Conservation (phyloP, 768 basidiomycete species). For the Tylopilus subfusipes region DNA sequence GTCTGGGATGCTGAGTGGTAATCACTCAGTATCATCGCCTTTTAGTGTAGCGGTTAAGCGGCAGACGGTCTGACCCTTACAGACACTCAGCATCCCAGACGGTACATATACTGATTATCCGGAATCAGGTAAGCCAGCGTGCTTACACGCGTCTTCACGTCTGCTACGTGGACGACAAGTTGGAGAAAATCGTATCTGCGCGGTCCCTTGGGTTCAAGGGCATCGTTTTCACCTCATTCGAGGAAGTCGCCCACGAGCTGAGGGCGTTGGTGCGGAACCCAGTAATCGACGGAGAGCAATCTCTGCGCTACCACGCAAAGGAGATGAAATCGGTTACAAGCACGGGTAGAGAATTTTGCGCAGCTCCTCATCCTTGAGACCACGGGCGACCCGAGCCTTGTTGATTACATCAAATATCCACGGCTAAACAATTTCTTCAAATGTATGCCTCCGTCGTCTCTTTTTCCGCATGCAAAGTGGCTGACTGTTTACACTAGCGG, state of each 20-base stretch:
- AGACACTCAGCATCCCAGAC: too few relatives aligned
- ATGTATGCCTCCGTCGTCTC: not conserved
- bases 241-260: constrained; percentile 14
- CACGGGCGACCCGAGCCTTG: constrained; percentile 16
- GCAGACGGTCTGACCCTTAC: too few relatives aligned
- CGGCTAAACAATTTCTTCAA: constrained; percentile 23
- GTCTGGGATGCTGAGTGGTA: too few relatives aligned
- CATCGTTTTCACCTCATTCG: constrained; percentile 18
- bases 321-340: constrained; percentile 17
- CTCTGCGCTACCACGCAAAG: constrained; percentile 12
- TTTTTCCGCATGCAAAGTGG: not conserved
- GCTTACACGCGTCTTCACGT: constrained; percentile 24
- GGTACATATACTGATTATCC: too few relatives aligned
- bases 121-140: too few relatives aligned
- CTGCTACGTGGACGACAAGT: constrained; percentile 24
- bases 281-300: constrained; percentile 11
- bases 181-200: constrained; percentile 21
- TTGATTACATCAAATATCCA: constrained; percentile 18
- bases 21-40: too few relatives aligned
- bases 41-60: too few relatives aligned
- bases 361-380: constrained; percentile 23
- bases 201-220: constrained; percentile 20
- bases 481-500: constrained; percentile 8
- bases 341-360: constrained; percentile 15
- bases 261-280: constrained; percentile 15